Conservation (phyloP, 2,329 filamentous ascomycete species). For the Fusarium hainanense region DNA sequence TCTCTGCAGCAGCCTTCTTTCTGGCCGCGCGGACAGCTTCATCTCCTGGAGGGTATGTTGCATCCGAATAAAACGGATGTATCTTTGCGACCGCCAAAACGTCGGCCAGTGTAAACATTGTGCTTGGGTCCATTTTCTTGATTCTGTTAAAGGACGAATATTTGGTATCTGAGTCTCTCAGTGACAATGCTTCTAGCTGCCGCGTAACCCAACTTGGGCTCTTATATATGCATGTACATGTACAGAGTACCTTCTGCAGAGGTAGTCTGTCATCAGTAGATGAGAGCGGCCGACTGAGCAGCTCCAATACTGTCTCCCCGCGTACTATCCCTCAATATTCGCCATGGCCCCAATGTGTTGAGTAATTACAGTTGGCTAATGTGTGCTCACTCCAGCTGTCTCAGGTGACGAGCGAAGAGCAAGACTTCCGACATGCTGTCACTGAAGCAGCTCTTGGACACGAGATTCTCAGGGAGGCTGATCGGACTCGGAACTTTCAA, state of each 20-base stretch:
- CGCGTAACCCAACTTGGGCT: neutral
- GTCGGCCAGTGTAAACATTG: slow-evolving; percentile 43
- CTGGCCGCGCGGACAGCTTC: slow-evolving; percentile 7
- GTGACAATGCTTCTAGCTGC: neutral
- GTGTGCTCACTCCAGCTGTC: neutral
- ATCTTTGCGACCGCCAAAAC: slow-evolving; percentile 50
- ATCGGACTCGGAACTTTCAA: neutral
- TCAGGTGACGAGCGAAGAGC: neutral
- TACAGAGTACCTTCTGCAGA: neutral
- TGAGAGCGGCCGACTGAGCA: fast-evolving
- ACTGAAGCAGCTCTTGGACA: neutral
- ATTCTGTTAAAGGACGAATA: too few relatives aligned
- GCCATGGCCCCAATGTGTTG: neutral
- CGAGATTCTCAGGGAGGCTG: neutral
- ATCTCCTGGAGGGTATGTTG: slow-evolving; percentile 48
- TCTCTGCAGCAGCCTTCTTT: neutral
- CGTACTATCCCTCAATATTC: neutral
- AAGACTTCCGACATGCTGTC: neutral
- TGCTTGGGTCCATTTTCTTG: neutral
- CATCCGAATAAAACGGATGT: slow-evolving; percentile 52
- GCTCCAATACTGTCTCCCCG: too few relatives aligned
- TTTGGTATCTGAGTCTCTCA: neutral
- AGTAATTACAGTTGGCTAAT: neutral
- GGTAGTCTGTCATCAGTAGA: neutral
- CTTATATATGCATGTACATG: neutral